Base-by-base conservation (phyloP, 805 yeast genomes). In the Zygosaccharomyces pseudorouxii region DNA sequence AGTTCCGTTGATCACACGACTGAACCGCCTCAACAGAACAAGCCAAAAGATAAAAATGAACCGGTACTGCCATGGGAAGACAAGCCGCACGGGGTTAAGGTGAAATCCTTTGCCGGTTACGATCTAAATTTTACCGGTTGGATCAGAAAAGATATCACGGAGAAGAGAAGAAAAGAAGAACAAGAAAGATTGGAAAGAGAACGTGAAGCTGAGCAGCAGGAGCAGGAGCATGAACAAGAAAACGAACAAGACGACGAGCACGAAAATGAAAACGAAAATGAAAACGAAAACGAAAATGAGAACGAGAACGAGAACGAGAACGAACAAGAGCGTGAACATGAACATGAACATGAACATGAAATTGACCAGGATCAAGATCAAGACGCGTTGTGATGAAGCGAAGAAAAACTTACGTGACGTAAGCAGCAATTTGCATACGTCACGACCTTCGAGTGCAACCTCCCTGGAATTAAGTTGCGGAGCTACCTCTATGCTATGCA, bases 51-150 rank as follows among this genome's bases (percentile, higher is more conserved):
- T 31, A 41, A 50, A 18, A 46, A 45, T 12, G 46, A 39, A 29
- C 63, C 58, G 11, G 64, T 53, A 5, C 42, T 56, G 3, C 65
- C 60, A n/a, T 58, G 65, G 66, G 55, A 53, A 14, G 48, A 49
- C 23, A 52, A 43, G 11, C 50, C 53, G 3, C 50, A 51, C 5
- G 51, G 47, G 10, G 54, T 60, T 5, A 50, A 47, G 2, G 51
- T 63, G 16, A 61, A 55, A 46, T 55, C 61, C 36, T 63, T 63
- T 35, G 58, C 63, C 27, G 65, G 65, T 22, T 63, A 63, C 47
- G 52, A 55, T 22, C 35, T 62, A 12, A 54, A 55, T 3, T 51
- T 62, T 19, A 55, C 53, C 33, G 65, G 66, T 18, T 63, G 65
- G 64, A 47, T 59, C 9, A 50, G 65, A 44, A 52, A 54, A 29